Percentiles rank a stretch among this genome's conserved stretches.
Conservation (phyloP, 257 asterid genomes). For the Plantago elongata region DNA sequence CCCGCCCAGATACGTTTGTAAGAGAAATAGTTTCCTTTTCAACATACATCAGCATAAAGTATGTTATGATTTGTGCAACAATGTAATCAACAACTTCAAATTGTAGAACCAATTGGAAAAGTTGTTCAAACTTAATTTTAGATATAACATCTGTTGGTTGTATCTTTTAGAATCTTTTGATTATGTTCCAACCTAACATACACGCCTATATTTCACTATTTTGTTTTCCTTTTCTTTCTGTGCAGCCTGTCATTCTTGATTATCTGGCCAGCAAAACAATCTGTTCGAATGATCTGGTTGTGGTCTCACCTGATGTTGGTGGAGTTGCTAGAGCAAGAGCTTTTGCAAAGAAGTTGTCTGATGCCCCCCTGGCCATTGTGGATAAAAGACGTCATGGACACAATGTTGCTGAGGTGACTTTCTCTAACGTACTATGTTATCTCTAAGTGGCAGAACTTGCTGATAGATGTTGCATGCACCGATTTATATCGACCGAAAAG, state of each 20-base stretch:
- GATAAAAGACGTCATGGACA: slow-evolving; percentile 85
- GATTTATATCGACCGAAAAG: slow-evolving; percentile 6
- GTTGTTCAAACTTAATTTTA: too few relatives aligned
- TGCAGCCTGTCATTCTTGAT: slow-evolving; percentile 82
- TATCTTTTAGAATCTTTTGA: too few relatives aligned
- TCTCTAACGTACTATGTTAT: slow-evolving; percentile 10
- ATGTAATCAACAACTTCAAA: too few relatives aligned
- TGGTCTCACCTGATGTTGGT: slow-evolving; percentile 87
- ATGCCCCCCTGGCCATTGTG: slow-evolving; percentile 82
- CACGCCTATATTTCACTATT: too few relatives aligned
- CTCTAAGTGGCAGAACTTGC: slow-evolving; percentile 11
- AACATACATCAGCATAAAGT: too few relatives aligned
- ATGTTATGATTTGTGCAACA: too few relatives aligned
- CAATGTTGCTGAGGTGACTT: slow-evolving; percentile 65
- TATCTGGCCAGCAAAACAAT: slow-evolving; percentile 81
- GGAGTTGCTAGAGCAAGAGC: slow-evolving; percentile 90
- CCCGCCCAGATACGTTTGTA: too few relatives aligned
- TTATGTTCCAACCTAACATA: too few relatives aligned
- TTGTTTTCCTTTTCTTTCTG: slow-evolving; percentile 1
- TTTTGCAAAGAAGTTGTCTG: slow-evolving; percentile 76
- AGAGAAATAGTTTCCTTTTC: too few relatives aligned
- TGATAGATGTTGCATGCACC: slow-evolving; percentile 10
- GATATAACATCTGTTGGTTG: too few relatives aligned
- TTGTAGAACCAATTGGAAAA: too few relatives aligned
- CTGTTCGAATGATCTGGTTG: slow-evolving; percentile 63